Conservation (phyloP, 2,329 filamentous ascomycete genomes). For the Neurospora sp. region DNA sequence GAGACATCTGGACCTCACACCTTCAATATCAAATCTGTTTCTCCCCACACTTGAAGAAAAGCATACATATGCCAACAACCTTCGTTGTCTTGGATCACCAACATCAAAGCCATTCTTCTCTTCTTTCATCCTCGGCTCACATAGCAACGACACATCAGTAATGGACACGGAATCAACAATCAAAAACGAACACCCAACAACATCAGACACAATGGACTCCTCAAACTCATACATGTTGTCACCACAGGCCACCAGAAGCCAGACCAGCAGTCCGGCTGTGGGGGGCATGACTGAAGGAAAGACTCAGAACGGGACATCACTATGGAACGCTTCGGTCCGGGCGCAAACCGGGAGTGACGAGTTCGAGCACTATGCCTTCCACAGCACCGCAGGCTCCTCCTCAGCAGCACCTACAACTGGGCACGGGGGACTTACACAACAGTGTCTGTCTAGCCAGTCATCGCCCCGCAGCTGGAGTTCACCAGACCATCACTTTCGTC, state of each 20-base stretch:
- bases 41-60: neutral
- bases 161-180: neutral
- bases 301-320: neutral
- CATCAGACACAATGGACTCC: neutral
- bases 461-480: constrained; percentile 16
- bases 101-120: neutral
- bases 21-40: neutral
- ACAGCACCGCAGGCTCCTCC: constrained; percentile 4
- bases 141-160: neutral
- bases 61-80: neutral
- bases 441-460: constrained; percentile 9
- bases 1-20: neutral
- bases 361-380: constrained; percentile 16
- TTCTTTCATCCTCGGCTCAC: neutral
- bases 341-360: constrained; percentile 9
- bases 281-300: neutral
- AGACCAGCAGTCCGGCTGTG: neutral
- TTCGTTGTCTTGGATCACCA: neutral
- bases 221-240: neutral
- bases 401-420: neutral
- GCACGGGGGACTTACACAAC: constrained; percentile 1
- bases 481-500: constrained; percentile 11
- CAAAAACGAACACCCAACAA: neutral
- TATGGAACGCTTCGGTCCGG: constrained; percentile 11
- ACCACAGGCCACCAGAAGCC: neutral